A percentile compares a stretch with the other conserved stretches of the same genome.
Conservation (phyloP, 805 yeast species). For the Metschnikowia peoriensis region DNA sequence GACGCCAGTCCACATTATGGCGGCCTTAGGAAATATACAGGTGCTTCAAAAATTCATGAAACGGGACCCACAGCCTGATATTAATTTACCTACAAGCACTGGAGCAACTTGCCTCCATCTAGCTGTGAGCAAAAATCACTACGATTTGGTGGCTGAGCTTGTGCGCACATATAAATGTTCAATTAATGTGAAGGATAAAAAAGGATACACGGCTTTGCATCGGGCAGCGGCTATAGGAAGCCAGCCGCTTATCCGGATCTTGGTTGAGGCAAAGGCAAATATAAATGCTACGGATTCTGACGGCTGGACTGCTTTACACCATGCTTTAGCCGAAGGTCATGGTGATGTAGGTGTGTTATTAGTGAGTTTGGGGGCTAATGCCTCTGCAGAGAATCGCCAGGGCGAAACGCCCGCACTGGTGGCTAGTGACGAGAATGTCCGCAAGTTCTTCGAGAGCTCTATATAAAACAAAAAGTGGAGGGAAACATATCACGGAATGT, state of each 20-base stretch:
- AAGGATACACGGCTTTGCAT: constrained; percentile 66
- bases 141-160: constrained; percentile 52
- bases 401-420: constrained; percentile 46
- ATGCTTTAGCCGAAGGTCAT: constrained; percentile 87
- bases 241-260: constrained; percentile 49
- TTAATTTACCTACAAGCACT: constrained; percentile 48
- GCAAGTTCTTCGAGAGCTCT: constrained; percentile 9
- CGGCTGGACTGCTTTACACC: constrained; percentile 88
- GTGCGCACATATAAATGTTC: constrained; percentile 55
- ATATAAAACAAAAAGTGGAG: not conserved
- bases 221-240: constrained; percentile 83
- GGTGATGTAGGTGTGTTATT: constrained; percentile 69
- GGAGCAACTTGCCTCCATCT: constrained; percentile 77
- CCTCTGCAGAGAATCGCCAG: constrained; percentile 43
- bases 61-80: constrained; percentile 52
- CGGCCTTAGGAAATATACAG: constrained; percentile 64
- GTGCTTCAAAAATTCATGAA: constrained; percentile 51
- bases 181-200: constrained; percentile 63
- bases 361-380: constrained; percentile 68
- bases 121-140: constrained; percentile 69
- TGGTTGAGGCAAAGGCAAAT: constrained; percentile 56
- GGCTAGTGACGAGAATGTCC: constrained; percentile 35
- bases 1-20: constrained; percentile 84
- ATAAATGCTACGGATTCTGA: constrained; percentile 64
- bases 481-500: too few species aligned